These are phyloP conservation scores for Kockiozyma suomiensis DNA, from an alignment of 805 yeast genomes.

Conservation along the genomic window DNA sequence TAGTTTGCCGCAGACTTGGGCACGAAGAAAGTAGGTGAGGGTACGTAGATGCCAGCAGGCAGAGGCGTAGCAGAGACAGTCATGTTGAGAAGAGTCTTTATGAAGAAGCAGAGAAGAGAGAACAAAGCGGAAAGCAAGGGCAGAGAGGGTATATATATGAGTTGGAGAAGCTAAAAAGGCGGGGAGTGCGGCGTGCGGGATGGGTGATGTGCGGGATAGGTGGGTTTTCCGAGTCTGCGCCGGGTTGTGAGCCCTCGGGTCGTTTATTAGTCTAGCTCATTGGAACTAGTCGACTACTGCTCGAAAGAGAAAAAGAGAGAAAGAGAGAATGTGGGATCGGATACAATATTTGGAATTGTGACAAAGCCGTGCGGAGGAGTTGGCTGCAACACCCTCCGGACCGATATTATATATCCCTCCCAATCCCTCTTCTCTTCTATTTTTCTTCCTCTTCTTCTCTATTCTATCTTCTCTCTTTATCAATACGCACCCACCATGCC, in stretches of 20 bases:
- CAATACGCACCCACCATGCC: constrained; percentile 15
- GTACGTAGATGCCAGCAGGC: constrained; percentile 50
- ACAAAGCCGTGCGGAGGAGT: no score
- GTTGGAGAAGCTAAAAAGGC: neutral
- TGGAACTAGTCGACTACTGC: no score
- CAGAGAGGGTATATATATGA: neutral
- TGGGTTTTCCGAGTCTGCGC: neutral
- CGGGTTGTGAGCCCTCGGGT: neutral
- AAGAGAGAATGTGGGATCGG: no score
- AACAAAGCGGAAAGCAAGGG: no score
- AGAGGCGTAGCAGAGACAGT: constrained; percentile 5
- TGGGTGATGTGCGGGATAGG: neutral
- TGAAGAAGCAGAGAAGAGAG: neutral
- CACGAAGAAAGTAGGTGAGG: constrained; percentile 58
- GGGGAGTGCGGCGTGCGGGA: neutral
- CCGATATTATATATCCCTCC: no score
- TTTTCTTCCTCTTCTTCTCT: neutral
- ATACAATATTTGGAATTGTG: no score
- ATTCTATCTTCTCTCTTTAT: no score
- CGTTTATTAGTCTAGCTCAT: neutral
- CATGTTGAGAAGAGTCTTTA: neutral
- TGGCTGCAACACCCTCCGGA: no score
- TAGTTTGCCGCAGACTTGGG: constrained; percentile 40
- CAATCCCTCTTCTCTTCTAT: no score
- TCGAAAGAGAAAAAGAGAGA: no score